Evolutionary conservation across 139 green algal species (phyloP).

Genomic region (Desmodesmus armatus): DNA sequence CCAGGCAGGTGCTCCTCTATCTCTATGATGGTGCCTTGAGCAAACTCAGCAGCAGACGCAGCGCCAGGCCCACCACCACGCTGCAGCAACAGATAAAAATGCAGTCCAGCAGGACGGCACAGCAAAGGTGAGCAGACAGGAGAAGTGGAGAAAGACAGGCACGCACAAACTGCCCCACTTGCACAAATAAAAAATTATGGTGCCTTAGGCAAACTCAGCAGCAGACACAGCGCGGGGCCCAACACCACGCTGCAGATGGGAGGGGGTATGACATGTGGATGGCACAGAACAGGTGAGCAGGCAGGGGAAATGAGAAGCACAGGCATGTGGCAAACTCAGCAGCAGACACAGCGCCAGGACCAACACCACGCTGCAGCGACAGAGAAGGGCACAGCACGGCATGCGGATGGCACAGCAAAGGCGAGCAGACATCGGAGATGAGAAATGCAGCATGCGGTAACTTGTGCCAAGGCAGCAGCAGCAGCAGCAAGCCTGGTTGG

Average conservation of each 20-base stretch:
- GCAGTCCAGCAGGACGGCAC: not conserved
- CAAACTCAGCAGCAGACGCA: not conserved
- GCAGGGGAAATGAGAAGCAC: not conserved
- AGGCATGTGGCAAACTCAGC: not conserved
- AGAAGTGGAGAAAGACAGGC: no score
- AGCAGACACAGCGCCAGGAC: no score
- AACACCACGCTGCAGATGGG: not conserved
- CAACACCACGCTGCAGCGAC: no score
- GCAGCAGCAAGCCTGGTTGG: no score
- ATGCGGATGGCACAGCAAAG: no score
- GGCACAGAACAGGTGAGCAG: not conserved
- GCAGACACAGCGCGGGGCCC: not conserved
- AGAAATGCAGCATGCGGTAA: no score
- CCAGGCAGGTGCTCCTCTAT: constrained; percentile 45
- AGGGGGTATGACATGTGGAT: not conserved
- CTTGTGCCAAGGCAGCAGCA: not conserved
- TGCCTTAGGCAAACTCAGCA: constrained; percentile 38
- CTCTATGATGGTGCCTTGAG: constrained; percentile 56
- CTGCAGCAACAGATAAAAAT: not conserved
- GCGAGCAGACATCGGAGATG: no score
- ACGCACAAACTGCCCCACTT: not conserved
- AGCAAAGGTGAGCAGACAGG: not conserved
- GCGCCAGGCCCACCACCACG: not conserved
- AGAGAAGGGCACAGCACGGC: no score
- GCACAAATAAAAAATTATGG: no score